Conservation (phyloP, 2,329 filamentous ascomycete species). For the Xylariaceae sp. region DNA sequence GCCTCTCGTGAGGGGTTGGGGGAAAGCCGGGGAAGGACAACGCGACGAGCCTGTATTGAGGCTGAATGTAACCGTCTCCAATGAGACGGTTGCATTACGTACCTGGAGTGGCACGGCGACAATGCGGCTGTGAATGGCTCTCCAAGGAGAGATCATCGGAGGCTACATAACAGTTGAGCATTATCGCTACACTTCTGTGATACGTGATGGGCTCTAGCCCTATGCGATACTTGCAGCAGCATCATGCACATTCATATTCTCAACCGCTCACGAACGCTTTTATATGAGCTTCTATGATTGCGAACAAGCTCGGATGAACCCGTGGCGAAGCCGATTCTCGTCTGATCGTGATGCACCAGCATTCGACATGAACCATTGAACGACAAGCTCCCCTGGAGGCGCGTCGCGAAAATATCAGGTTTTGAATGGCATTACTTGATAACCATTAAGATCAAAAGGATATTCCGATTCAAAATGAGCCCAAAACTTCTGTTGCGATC, state of each 20-base stretch:
- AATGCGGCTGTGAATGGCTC: slow-evolving; percentile 51
- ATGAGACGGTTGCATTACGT: slow-evolving; percentile 53
- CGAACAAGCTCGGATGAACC: background rate
- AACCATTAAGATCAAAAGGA: background rate
- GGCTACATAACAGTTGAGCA: slow-evolving; percentile 1
- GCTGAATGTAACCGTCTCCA: background rate
- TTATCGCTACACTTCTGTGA: slow-evolving; percentile 53
- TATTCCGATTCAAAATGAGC: background rate
- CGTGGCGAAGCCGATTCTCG: background rate
- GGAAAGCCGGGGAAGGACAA: background rate
- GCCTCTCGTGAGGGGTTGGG: background rate
- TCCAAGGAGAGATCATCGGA: slow-evolving; percentile 1
- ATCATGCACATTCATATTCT: background rate
- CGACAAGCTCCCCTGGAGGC: background rate
- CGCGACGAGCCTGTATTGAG: background rate
- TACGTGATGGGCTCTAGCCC: slow-evolving; percentile 64
- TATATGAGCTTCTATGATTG: slow-evolving; percentile 25
- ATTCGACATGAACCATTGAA: background rate
- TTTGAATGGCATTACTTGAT: background rate
- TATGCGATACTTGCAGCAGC: slow-evolving; percentile 42
- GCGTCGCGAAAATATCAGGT: background rate
- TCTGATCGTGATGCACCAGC: background rate
- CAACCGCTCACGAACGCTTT: background rate
- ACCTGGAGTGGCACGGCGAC: slow-evolving; percentile 61
- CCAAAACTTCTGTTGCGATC: background rate